Evolutionary conservation across 495 filamentous ascomycete species (phyloP), one percentile per base, ranked within the genome.

Genomic region (Eremomyces bilateralis): DNA sequence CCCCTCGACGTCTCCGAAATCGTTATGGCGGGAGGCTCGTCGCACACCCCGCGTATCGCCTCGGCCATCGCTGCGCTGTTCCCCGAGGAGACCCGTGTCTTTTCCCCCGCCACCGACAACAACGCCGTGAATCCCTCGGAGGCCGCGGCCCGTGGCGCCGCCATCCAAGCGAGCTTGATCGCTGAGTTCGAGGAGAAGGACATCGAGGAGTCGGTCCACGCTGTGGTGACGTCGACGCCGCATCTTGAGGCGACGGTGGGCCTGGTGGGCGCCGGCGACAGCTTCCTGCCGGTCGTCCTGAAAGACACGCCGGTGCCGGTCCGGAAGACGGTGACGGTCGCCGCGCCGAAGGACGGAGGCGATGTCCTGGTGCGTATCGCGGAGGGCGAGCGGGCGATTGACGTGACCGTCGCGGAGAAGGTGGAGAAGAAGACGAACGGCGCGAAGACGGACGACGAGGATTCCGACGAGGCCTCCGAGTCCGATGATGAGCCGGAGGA

Each of bases 131-230:
- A 94, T 67, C 88, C 88, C 19, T 84, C 79, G 12, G 84, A 94
- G 53, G 67, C 94, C 30, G 61, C 75, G 40, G 79, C 80, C 33
- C 69, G 88, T 37, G 88, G 88, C 47, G 88, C 90, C 39, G 85
- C 88, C 21, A 80, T 95, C 48, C 88, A 97, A 62, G 88, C 88
- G 13, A 83, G 75, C 32, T 59, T 97, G 32, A 78, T 97, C 50
- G 70, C 78, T 49, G 83, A 84, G 50, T 95, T 88, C 53, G 88
- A 95, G 35, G 58, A 65, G 36, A 80, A 83, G 35, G 90, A 97
- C 51, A 91, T 97, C 43, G 78, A 84, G 49, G 81, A 94, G 58
- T 90, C 80, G 8, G 90, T 81, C 27, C 88, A 97, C 63, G 80
- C 88, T 22, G 77, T 80, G 50, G 82, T 97, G 34, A 95, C 88